Evolutionary conservation across 1,284 basidiomycete species (phyloP), one percentile per base, ranked within the genome.

Genomic region (Rhodofomes roseus): DNA sequence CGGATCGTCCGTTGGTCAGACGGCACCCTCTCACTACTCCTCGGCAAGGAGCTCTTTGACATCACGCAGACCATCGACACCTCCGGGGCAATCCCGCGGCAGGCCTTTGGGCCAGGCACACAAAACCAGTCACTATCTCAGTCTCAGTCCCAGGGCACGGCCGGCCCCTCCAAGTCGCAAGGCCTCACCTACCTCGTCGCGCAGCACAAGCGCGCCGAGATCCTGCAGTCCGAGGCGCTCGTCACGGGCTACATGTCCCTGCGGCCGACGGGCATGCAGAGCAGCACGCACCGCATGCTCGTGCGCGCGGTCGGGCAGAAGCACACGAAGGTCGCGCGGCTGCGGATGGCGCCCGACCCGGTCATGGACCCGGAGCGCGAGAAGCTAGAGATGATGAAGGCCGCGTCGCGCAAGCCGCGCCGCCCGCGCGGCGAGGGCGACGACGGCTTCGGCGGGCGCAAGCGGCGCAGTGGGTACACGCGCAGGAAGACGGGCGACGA

Each of bases 1-100:
- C 89, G 94, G 18, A 80, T 96, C 40, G 86, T 97, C 57, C 86
- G 89, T 8, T 97, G 95, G 95, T 96, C 93, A 23, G 95, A 97
- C 70, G 95, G 95, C 27, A 83, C 89, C 16, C 77, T 93, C 63
- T 95, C 92, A 67, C 81, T 97, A 39, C 88, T 92, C 64, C 79
- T 97, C 57, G 95, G 95, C 54, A 90, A 90, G 72, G 95, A 97
- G 69, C 79, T 95, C 5, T 96, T 95, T 72, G 94, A 97, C 75
- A 87, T 97, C 60, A 86, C 82, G 55, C 82, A 89, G 70, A 86
- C 82, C 59, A 76, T 90, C 60, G 91, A 94, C 68, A 87, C 81
- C 11, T 90, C 89, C 9, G 87, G 83, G 44, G 78, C 79, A 39
- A 73, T 83, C 43, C 72, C 81, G 40, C 83, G 83, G 48, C 80